Percentiles rank a stretch among this genome's conserved stretches.
Conservation (phyloP, 495 filamentous ascomycete genomes). For the Diplogelasinospora grovesii region DNA sequence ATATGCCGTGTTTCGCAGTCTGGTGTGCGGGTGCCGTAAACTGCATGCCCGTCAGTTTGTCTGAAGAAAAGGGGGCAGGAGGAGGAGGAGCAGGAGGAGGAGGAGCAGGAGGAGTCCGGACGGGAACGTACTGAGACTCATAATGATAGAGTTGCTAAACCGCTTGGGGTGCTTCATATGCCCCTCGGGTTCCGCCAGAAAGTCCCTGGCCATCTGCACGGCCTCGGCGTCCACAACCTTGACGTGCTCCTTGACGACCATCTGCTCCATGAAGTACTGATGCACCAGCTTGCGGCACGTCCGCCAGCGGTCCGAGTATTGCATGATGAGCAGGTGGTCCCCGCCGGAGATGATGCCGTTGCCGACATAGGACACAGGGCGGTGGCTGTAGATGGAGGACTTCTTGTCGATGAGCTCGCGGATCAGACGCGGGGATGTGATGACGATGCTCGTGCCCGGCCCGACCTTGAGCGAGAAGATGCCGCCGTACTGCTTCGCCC, state of each 20-base stretch:
- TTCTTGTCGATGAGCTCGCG: constrained; percentile 28
- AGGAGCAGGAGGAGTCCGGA: too few species aligned
- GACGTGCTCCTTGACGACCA: constrained; percentile 37
- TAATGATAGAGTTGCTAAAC: constrained; percentile 41
- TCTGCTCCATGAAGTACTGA: constrained; percentile 33
- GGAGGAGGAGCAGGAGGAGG: too few species aligned
- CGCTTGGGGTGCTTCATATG: constrained; percentile 42
- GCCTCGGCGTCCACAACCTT: constrained; percentile 42
- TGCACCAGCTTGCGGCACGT: constrained; percentile 36
- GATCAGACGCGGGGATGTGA: constrained; percentile 17
- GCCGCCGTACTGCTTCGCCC: constrained; percentile 25
- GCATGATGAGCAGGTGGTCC: constrained; percentile 39
- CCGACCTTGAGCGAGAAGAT: constrained; percentile 29
- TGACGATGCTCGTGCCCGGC: constrained; percentile 18
- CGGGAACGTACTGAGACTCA: constrained; percentile 22
- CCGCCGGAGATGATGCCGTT: constrained; percentile 31
- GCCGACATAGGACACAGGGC: constrained; percentile 40
- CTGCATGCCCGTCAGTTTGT: neutral
- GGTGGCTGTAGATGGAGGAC: constrained; percentile 28
- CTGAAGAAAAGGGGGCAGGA: neutral
- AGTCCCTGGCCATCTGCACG: constrained; percentile 38
- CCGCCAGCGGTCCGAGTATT: constrained; percentile 35
- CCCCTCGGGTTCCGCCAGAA: constrained; percentile 29
- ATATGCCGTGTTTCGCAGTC: constrained; percentile 21
- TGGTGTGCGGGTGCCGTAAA: constrained; percentile 39